Base-by-base conservation (phyloP, 2,329 filamentous ascomycete genomes). In the Parasarocladium wereldwijsianum region DNA sequence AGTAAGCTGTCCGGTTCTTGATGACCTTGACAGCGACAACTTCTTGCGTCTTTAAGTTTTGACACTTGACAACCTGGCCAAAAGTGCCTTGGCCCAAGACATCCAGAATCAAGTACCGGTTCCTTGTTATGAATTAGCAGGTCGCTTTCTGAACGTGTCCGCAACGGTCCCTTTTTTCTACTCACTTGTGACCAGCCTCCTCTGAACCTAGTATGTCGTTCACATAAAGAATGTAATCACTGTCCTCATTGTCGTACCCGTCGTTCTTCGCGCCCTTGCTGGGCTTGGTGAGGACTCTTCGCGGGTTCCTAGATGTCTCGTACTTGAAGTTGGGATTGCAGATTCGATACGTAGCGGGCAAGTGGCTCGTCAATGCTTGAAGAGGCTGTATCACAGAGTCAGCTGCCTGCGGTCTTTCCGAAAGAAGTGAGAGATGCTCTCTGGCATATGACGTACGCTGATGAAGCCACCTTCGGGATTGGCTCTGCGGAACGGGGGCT, bases 181-280 rank as follows among this genome's bases (percentile, higher is more conserved):
- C 75, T 43, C 62, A 85, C 82, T 96, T 98, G 62, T 98, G 90
- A 23, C 90, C 90, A 38, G 87, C 87, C 54, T 98, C 90, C 56
- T 98, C 90, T 10, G 87, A 96, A 8, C 90, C 90, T 32, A 98
- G 63, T 39, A 98, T 98, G 51, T 98, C 90, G 52, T 98, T 98
- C 44, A 98, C 90, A 45, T 96, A 98, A 42, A 98, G 71, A 46
- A 98, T 98, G 50, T 98, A 98, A 50, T 98, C 90, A 53, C 90
- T 96, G 43, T 98, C 90, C 52, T 98, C 90, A 43, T 98, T 98
- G 50, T 98, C 90, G 47, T 90, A 98, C 4, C 90, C 90, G 58
- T 98, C 90, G 47, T 98, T 98, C 66, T 98, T 98, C 38, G 82
- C 73, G 10, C 90, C 90, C 58, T 98, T 98, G 68, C 90, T 96